Percentiles rank a stretch among this genome's conserved stretches.
These are phyloP conservation scores for Hyphodiscus sp. DNA, from an alignment of 2,329 filamentous ascomycete genomes.

Conservation along the genomic window DNA sequence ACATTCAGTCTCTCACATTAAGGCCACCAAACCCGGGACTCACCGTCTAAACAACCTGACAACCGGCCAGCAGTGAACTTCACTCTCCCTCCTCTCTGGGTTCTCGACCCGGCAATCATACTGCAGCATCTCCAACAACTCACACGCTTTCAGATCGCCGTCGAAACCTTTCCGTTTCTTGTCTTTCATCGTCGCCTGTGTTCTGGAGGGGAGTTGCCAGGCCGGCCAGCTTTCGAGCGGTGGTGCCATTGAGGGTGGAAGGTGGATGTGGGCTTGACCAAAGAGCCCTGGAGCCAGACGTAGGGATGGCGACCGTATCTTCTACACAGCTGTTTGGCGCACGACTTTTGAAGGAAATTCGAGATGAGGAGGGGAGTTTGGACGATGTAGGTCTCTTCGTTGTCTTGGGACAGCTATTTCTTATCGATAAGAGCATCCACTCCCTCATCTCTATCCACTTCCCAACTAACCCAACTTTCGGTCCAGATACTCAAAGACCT, in stretches of 20 bases:
- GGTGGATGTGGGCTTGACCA: neutral
- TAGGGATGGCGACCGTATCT: slow-evolving; percentile 10
- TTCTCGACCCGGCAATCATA: slow-evolving; percentile 43
- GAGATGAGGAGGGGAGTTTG: slow-evolving; percentile 44
- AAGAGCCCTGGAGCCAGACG: neutral
- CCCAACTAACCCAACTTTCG: slow-evolving; percentile 1
- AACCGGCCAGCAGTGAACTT: slow-evolving; percentile 50
- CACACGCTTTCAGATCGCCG: slow-evolving; percentile 47
- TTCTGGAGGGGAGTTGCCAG: slow-evolving; percentile 54
- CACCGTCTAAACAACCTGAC: slow-evolving; percentile 55
- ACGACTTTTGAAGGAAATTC: slow-evolving; percentile 47
- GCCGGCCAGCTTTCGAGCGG: neutral
- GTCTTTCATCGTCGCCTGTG: slow-evolving; percentile 40
- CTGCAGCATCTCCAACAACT: slow-evolving; percentile 11
- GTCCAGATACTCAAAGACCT: slow-evolving; percentile 14
- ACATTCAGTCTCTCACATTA: slow-evolving; percentile 3
- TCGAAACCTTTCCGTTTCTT: slow-evolving; percentile 44
- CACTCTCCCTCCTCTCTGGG: slow-evolving; percentile 39
- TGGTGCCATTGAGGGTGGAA: neutral
- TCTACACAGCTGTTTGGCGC: slow-evolving; percentile 34
- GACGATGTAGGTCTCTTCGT: slow-evolving; percentile 45
- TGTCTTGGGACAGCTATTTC: neutral
- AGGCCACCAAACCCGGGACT: slow-evolving; percentile 23
- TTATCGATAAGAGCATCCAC: slow-evolving; percentile 15
- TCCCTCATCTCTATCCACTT: neutral